phyloP scores from a whole-genome alignment of 805 yeast species.

The Yarrowia bubula region DNA sequence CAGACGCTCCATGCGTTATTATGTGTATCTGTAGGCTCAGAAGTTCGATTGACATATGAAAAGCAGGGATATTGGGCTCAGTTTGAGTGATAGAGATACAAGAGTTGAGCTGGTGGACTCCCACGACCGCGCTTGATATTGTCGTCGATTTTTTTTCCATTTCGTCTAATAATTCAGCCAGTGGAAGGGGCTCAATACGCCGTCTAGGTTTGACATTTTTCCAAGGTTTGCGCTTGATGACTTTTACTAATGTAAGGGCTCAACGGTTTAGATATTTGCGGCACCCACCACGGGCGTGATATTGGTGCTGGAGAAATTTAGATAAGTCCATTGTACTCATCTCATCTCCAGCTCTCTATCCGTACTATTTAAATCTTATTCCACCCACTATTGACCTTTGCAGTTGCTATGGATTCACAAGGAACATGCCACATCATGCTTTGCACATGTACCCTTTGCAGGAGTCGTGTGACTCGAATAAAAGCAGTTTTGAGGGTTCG shows the following conservation, averaged over 20 bases:
- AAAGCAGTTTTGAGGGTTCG: no score
- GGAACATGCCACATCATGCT: constrained; percentile 6
- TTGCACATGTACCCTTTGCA: constrained; percentile 6
- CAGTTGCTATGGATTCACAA: not conserved
- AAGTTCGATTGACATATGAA: not conserved
- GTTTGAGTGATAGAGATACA: not conserved
- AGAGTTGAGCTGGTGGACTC: not conserved
- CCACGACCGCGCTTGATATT: not conserved
- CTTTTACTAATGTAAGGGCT: constrained; percentile 6
- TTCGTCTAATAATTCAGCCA: not conserved
- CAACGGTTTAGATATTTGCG: not conserved
- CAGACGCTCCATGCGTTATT: no score
- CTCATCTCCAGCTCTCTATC: not conserved
- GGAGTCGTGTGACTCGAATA: not conserved
- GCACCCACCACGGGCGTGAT: no score
- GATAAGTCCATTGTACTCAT: not conserved
- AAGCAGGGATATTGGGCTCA: not conserved
- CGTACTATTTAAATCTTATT: not conserved
- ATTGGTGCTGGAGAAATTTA: no score
- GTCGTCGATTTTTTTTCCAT: not conserved
- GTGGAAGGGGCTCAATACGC: not conserved
- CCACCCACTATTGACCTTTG: no score
- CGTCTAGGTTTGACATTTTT: constrained; percentile 11
- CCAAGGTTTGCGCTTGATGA: constrained; percentile 20
- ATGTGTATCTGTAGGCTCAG: no score